phyloP scores from a whole-genome alignment of 2,329 filamentous ascomycete genomes.

The Pestalotiopsis fici region DNA sequence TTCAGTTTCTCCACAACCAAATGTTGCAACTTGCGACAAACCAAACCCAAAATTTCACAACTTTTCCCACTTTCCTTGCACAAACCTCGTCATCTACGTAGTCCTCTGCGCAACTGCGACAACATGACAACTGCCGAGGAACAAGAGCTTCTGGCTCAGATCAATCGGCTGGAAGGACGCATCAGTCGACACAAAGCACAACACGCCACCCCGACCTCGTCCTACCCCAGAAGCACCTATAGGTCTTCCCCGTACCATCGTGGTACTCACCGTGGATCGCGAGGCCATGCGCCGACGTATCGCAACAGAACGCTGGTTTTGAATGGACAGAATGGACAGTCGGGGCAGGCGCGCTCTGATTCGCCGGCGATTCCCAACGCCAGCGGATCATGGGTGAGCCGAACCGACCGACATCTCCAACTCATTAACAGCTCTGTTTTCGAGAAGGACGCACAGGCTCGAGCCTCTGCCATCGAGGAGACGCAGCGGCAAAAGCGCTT shows the following conservation, averaged over 20 bases:
- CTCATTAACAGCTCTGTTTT: slow-evolving; percentile 81
- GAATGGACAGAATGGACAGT: slow-evolving; percentile 29
- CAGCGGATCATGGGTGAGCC: slow-evolving; percentile 64
- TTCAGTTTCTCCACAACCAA: not conserved
- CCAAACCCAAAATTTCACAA: not conserved
- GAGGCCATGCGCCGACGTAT: slow-evolving; percentile 26
- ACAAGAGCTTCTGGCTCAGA: slow-evolving; percentile 8
- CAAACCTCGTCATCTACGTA: not conserved
- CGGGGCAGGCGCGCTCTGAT: slow-evolving; percentile 22
- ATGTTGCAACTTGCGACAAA: not conserved
- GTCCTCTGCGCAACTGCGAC: not conserved
- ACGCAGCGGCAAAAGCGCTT: slow-evolving; percentile 60
- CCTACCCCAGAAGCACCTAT: slow-evolving; percentile 20
- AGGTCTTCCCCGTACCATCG: slow-evolving; percentile 29
- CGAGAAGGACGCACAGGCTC: slow-evolving; percentile 70
- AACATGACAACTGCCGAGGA: slow-evolving; percentile 8
- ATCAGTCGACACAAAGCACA: slow-evolving; percentile 80
- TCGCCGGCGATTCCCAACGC: slow-evolving; percentile 31
- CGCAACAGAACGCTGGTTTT: slow-evolving; percentile 33
- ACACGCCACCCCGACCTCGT: slow-evolving; percentile 34
- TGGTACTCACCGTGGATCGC: slow-evolving; percentile 19
- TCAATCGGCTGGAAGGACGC: slow-evolving; percentile 54
- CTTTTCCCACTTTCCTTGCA: not conserved
- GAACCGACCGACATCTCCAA: slow-evolving; percentile 76
- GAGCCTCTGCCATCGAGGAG: slow-evolving; percentile 72